Evolutionary conservation across 345 rosid species (phyloP), one percentile per base, ranked within the genome.

Genomic region (Bruguiera gymnorhiza): DNA sequence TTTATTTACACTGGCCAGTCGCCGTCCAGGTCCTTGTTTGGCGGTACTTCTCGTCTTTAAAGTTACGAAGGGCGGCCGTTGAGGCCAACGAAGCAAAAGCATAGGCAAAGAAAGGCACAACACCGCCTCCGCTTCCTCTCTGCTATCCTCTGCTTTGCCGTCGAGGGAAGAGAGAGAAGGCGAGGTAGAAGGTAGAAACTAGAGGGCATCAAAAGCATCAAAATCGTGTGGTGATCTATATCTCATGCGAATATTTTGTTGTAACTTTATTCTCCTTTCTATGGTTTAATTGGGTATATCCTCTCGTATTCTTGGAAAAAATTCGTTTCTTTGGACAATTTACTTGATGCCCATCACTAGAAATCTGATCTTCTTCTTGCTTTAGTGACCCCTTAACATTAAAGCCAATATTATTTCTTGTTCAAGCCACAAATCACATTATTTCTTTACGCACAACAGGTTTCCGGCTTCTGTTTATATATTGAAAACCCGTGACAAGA

Each of bases 91-190:
- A 39, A 39, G 10, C 48, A 2, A 39, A 39, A 10, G 46, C 46
- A 39, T 39, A 39, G 48, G 48, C 48, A 10, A 39, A 39, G 48
- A 9, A 9, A 39, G 16, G 16, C 48, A 0, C 8, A 32, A 32
- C 43, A 10, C 36, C 36, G 8, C 36, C 36, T 6, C 15, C 11
- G 3, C 27, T 24, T 20, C 21, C 43, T 9, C 19, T 16, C 29
- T 57, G 54, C 64, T 60, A 70, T 68, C 67, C 79, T 67, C 76
- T 67, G 59, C 67, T 67, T 46, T 50, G 21, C 55, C 64, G 67
- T 34, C 1, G 48, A 11, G 48, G 11, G 11, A 7, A 37, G 11
- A 37, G 43, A 8, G 43, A 37, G 43, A 37, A 8, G 43, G 43
- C 11, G 57, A 66, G 32, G 62, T 1, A 8, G 43, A 37, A 8